These are phyloP conservation scores for Cyclocybe aegerita DNA, from an alignment of 768 basidiomycete species.

Conservation along the genomic window DNA sequence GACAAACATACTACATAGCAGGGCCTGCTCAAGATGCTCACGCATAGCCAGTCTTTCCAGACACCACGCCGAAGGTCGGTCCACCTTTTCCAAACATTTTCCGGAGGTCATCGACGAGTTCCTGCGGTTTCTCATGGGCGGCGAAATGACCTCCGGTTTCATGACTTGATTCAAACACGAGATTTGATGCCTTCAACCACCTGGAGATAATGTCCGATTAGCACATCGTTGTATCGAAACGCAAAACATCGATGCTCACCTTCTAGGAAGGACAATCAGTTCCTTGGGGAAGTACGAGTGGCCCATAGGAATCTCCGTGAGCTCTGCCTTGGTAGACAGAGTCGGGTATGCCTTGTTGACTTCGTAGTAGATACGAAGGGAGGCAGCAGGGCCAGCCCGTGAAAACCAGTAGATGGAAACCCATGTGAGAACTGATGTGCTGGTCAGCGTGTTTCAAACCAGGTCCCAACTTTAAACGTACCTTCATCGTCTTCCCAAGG, in stretches of 20 bases:
- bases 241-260: conserved; percentile 19
- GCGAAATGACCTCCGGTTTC: conserved; percentile 59
- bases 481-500: conserved; percentile 46
- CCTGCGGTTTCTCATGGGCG: conserved; percentile 47
- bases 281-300: conserved; percentile 55
- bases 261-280: conserved; percentile 27
- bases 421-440: conserved; percentile 51
- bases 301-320: conserved; percentile 41
- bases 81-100: too few species aligned
- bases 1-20: too few species aligned
- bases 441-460: neutral
- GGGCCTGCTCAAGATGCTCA: neutral
- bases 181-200: conserved; percentile 37
- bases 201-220: conserved; percentile 23
- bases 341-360: conserved; percentile 16
- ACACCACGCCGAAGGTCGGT: conserved; percentile 46
- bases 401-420: conserved; percentile 61
- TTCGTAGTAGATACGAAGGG: conserved; percentile 62
- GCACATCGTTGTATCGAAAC: neutral
- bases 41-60: conserved; percentile 41
- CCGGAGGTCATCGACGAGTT: conserved; percentile 49
- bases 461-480: conserved; percentile 5
- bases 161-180: conserved; percentile 49
- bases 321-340: conserved; percentile 6
- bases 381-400: conserved; percentile 54